These are phyloP conservation scores for Rhizopus sp. DNA, from an alignment of 371 early-diverging fungal genomes.

Conservation along the genomic window DNA sequence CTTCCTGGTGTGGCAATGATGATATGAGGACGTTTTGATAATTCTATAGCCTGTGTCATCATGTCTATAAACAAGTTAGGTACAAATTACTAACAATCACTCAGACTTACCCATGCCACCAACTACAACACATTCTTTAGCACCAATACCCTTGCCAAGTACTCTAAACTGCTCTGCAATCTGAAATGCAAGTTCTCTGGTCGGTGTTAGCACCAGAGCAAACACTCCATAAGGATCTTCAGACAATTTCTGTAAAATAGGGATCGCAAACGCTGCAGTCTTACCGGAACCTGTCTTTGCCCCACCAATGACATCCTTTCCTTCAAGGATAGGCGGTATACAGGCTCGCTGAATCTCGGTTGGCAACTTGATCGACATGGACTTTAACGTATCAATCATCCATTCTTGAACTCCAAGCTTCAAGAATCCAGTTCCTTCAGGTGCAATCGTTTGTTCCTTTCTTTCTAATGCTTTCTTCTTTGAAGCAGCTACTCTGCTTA, in stretches of 20 bases:
- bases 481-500: constrained; percentile 32
- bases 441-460: constrained; percentile 18
- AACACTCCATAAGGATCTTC: constrained; percentile 94
- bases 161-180: constrained; percentile 96
- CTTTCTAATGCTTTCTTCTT: constrained; percentile 13
- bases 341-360: constrained; percentile 96
- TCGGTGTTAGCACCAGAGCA: constrained; percentile 96
- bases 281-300: constrained; percentile 99
- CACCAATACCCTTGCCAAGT: constrained; percentile 87
- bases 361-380: constrained; percentile 84
- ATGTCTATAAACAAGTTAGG: constrained; percentile 62
- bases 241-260: constrained; percentile 92
- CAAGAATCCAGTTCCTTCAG: constrained; percentile 40
- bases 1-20: constrained; percentile 98
- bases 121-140: constrained; percentile 89
- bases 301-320: constrained; percentile 91
- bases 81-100: not conserved
- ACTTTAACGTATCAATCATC: constrained; percentile 76
- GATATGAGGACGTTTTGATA: constrained; percentile 90
- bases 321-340: constrained; percentile 74
- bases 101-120: constrained; percentile 81
- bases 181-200: constrained; percentile 96
- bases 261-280: constrained; percentile 98
- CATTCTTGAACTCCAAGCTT: constrained; percentile 79
- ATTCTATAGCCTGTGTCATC: constrained; percentile 89